A percentile compares a stretch with the other conserved stretches of the same genome.
These are phyloP conservation scores for Phaeosphaeria sp. DNA, from an alignment of 2,329 filamentous ascomycete genomes.

Conservation along the genomic window DNA sequence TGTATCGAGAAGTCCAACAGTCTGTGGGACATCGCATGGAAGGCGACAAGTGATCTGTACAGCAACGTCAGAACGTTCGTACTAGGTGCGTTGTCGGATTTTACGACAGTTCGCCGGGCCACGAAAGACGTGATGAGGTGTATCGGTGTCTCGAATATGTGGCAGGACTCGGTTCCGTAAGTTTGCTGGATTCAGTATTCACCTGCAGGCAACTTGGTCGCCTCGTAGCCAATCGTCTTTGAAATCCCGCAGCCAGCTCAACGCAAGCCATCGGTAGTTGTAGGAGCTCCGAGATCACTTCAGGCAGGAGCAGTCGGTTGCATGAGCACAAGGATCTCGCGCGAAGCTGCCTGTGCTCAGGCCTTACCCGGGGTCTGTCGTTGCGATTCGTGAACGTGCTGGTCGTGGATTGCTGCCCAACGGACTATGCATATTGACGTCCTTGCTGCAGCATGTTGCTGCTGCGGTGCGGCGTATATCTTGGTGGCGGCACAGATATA, in stretches of 20 bases:
- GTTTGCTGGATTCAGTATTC: background rate
- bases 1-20: background rate
- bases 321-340: background rate
- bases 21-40: background rate
- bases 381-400: background rate
- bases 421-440: background rate
- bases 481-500: background rate
- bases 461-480: too few species aligned
- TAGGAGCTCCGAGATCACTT: background rate
- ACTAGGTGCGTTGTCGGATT: background rate
- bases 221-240: background rate
- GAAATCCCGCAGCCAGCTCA: background rate
- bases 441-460: too few species aligned
- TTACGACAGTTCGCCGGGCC: background rate
- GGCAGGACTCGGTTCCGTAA: background rate
- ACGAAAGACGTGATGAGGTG: background rate
- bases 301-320: background rate
- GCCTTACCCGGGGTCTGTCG: background rate
- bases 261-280: background rate
- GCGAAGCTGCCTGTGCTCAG: background rate
- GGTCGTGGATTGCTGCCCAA: background rate
- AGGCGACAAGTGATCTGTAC: too few species aligned
- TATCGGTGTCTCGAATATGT: background rate
- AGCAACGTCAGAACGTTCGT: background rate
- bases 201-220: background rate